Evolutionary conservation across 164 flowering plant genomes (phyloP), one percentile per base, ranked within the genome.

Genomic region (Vitis rotundifolia): DNA sequence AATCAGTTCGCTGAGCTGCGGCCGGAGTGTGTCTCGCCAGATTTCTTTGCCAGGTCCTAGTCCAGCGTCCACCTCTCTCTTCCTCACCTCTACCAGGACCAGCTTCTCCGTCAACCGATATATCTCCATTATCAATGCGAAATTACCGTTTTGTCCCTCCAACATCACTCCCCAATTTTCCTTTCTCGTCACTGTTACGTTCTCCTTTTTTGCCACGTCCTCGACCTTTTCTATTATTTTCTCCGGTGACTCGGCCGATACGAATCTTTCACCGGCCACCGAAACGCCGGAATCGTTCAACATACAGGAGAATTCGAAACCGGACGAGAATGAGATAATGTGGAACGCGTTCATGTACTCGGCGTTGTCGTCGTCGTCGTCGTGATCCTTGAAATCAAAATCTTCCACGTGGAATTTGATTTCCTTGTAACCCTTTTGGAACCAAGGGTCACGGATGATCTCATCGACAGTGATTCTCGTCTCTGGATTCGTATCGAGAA

Each of bases 321-420:
- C 91, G 8, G 86, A 73, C 0, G 95, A 87, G 61, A 78, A 86
- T 3, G 95, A 84, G 15, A 92, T 90, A 11, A 92, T 68, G 55
- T 91, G 88, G 61, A 92, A 92, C 0, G 96, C 98, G 68, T 92
- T 92, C 71, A 89, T 26, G 47, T 26, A 63, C 50, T 75, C 75
- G 14, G 9, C 37, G 9, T 50, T 56, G 15, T 67, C 67, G 8
- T 48, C 68, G 0, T 57, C 75, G 1, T 56, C 54, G 49, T 59
- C 26, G 15, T 49, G 47, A 0, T 44, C 70, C 47, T 61, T 69
- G 26, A 66, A 47, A 12, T 75, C 75, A 16, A 61, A 64, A 8
- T 72, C 75, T 1, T 76, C 76, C 1, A 51, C 57, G 22, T 75
- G 76, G 22, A 77, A 73, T 7, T 84, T 75, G 1, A 49, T 56